These are phyloP conservation scores for Triticum aestivum DNA, from an alignment of 176 grass and related monocot species.

Conservation along the genomic window DNA sequence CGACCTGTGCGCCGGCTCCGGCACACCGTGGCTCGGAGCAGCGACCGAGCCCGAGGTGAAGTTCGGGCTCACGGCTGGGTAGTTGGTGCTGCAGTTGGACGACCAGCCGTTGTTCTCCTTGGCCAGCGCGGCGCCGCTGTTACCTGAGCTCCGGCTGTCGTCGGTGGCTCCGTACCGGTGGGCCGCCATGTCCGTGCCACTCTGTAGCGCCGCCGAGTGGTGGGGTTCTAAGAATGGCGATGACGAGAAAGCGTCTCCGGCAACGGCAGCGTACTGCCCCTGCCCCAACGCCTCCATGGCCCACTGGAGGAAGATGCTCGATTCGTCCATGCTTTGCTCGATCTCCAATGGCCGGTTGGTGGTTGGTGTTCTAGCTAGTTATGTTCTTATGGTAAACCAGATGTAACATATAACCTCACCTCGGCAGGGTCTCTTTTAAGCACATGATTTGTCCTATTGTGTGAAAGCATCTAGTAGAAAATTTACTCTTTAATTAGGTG, in stretches of 20 bases:
- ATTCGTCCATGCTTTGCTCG: conserved; percentile 27
- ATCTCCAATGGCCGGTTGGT: too few relatives aligned
- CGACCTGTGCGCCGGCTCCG: not conserved
- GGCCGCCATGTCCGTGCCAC: not conserved
- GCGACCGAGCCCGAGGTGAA: not conserved
- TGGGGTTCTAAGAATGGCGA: not conserved
- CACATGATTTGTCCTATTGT: too few relatives aligned
- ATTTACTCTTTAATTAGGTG: too few relatives aligned
- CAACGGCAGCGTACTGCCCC: not conserved
- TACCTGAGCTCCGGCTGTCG: conserved; percentile 37
- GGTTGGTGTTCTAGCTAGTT: too few relatives aligned
- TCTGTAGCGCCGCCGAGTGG: not conserved
- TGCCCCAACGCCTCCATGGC: conserved; percentile 29
- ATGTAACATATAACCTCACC: too few relatives aligned
- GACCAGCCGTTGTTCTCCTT: conserved; percentile 11
- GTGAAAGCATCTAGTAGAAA: too few relatives aligned
- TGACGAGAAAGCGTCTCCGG: not conserved
- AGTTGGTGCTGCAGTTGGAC: not conserved
- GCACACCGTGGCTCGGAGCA: not conserved
- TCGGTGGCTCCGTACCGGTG: not conserved
- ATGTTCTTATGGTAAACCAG: too few relatives aligned
- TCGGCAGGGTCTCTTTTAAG: too few relatives aligned
- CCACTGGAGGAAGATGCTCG: conserved; percentile 36
- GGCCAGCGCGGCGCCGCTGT: not conserved
- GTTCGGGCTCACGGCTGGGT: conserved; percentile 25